Percentiles rank a stretch among this genome's conserved stretches.
Evolutionary conservation across 352 stramenopile species (phyloP).

Genomic region (Globisporangium alternatum): DNA sequence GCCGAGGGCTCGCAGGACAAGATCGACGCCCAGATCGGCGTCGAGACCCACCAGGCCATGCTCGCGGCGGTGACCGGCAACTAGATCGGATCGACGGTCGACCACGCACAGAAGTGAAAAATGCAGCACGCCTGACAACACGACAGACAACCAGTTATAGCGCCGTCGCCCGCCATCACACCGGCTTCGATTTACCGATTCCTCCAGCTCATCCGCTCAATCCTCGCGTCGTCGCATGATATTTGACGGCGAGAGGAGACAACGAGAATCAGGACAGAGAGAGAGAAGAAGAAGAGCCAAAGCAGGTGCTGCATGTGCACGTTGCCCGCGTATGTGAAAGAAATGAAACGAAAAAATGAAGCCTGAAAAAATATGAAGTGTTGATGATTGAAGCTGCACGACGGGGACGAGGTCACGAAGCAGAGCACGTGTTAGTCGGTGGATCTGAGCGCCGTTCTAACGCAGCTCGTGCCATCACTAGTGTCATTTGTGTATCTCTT

Average conservation of each 20-base stretch:
- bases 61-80: conserved; percentile 80
- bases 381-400: neutral
- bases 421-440: neutral
- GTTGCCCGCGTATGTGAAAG: conserved; percentile 12
- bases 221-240: conserved; percentile 2
- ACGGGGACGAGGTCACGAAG: neutral
- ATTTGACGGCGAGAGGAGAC: conserved; percentile 9
- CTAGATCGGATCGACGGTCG: conserved; percentile 24
- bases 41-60: conserved; percentile 94
- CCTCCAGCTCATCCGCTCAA: neutral
- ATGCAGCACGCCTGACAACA: neutral
- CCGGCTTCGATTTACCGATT: neutral
- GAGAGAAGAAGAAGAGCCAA: neutral
- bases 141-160: conserved; percentile 8
- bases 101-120: neutral
- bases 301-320: neutral
- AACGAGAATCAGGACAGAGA: neutral
- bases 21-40: conserved; percentile 94
- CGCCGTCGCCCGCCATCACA: neutral
- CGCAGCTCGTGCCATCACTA: no score
- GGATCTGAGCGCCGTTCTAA: no score
- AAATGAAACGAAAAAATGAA: conserved; percentile 11
- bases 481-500: no score
- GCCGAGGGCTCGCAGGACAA: conserved; percentile 87
- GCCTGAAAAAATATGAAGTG: neutral